Evolutionary conservation across 208 protist genomes (phyloP).

Genomic region (Tritrichomonas foetus): DNA sequence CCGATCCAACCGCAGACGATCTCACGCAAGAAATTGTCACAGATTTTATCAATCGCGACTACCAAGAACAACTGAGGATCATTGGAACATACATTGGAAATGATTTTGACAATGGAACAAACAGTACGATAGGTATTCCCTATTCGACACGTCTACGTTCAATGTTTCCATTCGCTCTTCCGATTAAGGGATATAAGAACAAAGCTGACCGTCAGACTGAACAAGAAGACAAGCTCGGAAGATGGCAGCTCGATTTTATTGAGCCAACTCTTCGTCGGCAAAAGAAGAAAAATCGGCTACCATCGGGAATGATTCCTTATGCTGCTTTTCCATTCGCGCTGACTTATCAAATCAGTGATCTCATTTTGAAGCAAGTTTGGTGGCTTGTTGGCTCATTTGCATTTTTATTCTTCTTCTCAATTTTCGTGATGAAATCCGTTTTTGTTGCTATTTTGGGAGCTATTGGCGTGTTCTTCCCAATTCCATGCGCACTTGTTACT

Average conservation of each 20-base stretch:
- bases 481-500: background rate
- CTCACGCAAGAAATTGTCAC: background rate
- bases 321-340: background rate
- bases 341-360: background rate
- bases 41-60: background rate
- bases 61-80: background rate
- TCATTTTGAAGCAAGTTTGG: background rate
- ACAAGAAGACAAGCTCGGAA: background rate
- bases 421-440: background rate
- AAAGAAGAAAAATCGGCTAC: background rate
- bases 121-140: no score
- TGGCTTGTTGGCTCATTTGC: background rate
- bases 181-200: background rate
- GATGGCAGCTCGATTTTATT: background rate
- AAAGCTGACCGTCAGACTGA: background rate
- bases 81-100: background rate
- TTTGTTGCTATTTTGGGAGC: background rate
- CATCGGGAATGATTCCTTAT: background rate
- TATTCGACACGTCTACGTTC: background rate
- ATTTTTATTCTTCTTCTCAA: background rate
- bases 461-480: background rate
- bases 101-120: background rate
- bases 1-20: background rate
- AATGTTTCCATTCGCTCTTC: background rate
- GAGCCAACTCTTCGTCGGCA: background rate